Conservation (phyloP, 148 eudicot species). For the Cornus controversa region DNA sequence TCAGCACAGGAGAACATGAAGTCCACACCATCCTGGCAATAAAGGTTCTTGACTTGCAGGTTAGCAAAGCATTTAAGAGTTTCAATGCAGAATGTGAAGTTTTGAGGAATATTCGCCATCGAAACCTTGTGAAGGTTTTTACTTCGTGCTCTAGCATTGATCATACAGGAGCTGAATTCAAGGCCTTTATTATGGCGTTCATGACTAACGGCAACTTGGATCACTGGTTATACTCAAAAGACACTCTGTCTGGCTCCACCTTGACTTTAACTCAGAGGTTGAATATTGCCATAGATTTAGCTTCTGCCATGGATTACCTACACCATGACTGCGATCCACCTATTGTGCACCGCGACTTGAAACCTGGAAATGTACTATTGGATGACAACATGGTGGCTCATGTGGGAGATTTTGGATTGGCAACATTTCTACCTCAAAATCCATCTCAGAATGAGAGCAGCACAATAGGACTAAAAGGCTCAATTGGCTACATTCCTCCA, state of each 20-base stretch:
- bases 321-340: conserved; percentile 5
- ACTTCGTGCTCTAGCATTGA: conserved; percentile 7
- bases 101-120: background rate
- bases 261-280: background rate
- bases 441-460: background rate
- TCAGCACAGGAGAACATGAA: background rate
- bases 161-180: background rate
- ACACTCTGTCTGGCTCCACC: background rate
- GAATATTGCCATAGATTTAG: background rate
- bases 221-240: background rate
- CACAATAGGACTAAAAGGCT: conserved; percentile 1
- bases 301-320: conserved; percentile 1
- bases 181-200: background rate
- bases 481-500: conserved; percentile 6
- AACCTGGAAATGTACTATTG: background rate
- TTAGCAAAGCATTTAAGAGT: background rate
- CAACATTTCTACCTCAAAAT: background rate
- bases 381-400: background rate
- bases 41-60: background rate
- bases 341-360: background rate
- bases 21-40: background rate
- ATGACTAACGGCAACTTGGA: background rate
- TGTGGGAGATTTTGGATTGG: conserved; percentile 8
- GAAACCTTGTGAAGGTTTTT: background rate
- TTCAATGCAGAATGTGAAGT: background rate